Evolutionary conservation across 176 grass and related monocot genomes (phyloP), one percentile per base, ranked within the genome.

Genomic region (Poa annua): DNA sequence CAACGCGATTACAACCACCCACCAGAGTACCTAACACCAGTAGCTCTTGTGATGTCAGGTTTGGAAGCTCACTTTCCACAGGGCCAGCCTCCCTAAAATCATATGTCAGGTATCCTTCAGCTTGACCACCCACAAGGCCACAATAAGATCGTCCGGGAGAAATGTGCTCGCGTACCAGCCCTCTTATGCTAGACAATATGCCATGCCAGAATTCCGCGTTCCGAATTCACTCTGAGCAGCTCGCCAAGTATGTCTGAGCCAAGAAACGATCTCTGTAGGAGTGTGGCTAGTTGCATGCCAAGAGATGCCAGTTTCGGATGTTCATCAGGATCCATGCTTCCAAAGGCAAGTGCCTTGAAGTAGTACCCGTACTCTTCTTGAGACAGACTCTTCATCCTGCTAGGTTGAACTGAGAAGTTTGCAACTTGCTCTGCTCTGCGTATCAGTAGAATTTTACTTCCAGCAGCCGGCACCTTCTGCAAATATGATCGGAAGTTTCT

Each of bases 361-460:
- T 79, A 85, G 19, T 78, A 91, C 45, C 65, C 26, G 71, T 88
- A 84, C 24, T 88, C 81, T n/a, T 91, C 80, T 22, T 77, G 75
- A 34, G 85, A 81, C 53, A 91, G 41, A 36, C 44, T 71, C 20
- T 85, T 83, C 33, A 91, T 4, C 11, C 79, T 81, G 68, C 88
- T 71, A 5, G 89, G 85, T 64, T 64, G 61, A 33, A 26, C 13
- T 29, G 19, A 10, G 59, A 10, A 7, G 15, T 38, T 80, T 0
- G 47, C 60, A 47, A 67, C 6, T 2, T 78, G 0, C 0, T 83
- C 70, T 62, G 53, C 63, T 64, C 22, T 66, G 24, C 32, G 13
- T 14, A 75, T 63, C 8, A 89, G 1, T 80, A 86, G 8, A 42
- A 84, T 20, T 70, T 89, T 92, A 25, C 73, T 83, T 12, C 65